phyloP scores from a whole-genome alignment of 805 yeast species.

The Scheffersomyces amazonensis region DNA sequence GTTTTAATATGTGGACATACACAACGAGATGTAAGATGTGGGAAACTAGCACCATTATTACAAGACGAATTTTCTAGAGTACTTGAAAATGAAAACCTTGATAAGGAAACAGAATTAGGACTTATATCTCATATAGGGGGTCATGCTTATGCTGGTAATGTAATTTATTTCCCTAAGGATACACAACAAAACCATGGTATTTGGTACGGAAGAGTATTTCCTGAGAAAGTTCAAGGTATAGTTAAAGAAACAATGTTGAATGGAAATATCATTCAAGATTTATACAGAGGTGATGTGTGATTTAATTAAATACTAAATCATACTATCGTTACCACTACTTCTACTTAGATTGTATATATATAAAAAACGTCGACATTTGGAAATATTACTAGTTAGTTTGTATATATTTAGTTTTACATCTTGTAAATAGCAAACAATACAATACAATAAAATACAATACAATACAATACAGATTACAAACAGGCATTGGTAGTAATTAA shows the following conservation, averaged over 20 bases:
- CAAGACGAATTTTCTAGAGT: slow-evolving; percentile 47
- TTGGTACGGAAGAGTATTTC: slow-evolving; percentile 79
- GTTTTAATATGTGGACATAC: slow-evolving; percentile 67
- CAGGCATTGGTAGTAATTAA: too few relatives aligned
- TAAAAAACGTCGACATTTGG: too few relatives aligned
- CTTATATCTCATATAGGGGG: slow-evolving; percentile 80
- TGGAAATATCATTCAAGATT: slow-evolving; percentile 50
- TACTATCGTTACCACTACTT: too few relatives aligned
- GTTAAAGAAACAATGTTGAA: slow-evolving; percentile 50
- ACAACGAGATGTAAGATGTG: slow-evolving; percentile 65
- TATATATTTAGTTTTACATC: too few relatives aligned
- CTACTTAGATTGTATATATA: too few relatives aligned
- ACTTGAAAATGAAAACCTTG: slow-evolving; percentile 30
- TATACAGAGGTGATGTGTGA: slow-evolving; percentile 54
- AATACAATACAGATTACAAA: too few relatives aligned
- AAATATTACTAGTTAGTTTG: too few relatives aligned
- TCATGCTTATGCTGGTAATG: slow-evolving; percentile 83
- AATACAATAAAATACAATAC: too few relatives aligned
- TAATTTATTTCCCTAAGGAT: slow-evolving; percentile 46
- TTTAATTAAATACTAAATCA: too few relatives aligned
- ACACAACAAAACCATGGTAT: slow-evolving; percentile 36
- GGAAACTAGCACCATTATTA: slow-evolving; percentile 59
- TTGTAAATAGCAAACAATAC: too few relatives aligned
- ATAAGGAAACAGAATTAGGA: slow-evolving; percentile 40
- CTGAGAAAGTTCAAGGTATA: slow-evolving; percentile 64